Base-by-base conservation (phyloP, 139 green algal species). In the Volvox africanus region DNA sequence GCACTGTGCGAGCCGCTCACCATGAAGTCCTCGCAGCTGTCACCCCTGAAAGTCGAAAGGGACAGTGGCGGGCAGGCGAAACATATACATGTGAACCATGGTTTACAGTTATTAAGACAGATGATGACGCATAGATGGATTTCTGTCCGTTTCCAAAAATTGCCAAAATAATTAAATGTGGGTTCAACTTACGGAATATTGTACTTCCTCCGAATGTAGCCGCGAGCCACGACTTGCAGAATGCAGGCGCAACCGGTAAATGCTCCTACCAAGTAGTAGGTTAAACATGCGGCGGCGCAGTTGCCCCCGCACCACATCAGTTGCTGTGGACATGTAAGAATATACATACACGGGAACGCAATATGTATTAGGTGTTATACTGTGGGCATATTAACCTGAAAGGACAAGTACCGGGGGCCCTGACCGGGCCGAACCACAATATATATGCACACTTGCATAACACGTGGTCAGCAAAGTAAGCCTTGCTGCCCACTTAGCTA, bases 141-240 rank as follows among this genome's bases (percentile, higher is more conserved):
- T n/a, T n/a, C n/a, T n/a, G n/a, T n/a, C n/a, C n/a, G n/a, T n/a
- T n/a, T n/a, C n/a, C n/a, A n/a, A n/a, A n/a, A n/a, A n/a, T n/a
- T n/a, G n/a, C n/a, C n/a, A n/a, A n/a, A n/a, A n/a, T n/a, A n/a
- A 2, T 32, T 35, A 79, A 30, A 37, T 79, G 71, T n/a, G n/a
- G n/a, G n/a, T n/a, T n/a, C n/a, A 61, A 65, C 78, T 84, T 84
- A 84, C 80, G 80, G 80, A 16, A 86, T 86, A 61, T 75, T 75
- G 50, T 89, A 89, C 68, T 89, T 89, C 20, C 44, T 68, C 61
- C 84, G 68, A 12, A 89, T 33, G 68, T 82, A 80, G 5, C 67
- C 50, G 65, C 84, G 84, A 6, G 35, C 68, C 35, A 81, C 44
- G 36, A 71, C 50, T 0, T 89, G 84, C 35, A 80, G 68, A 35